A percentile compares a stretch with the other conserved stretches of the same genome.
Evolutionary conservation across 176 grass and related monocot species (phyloP).

Genomic region (Carex cristatella): DNA sequence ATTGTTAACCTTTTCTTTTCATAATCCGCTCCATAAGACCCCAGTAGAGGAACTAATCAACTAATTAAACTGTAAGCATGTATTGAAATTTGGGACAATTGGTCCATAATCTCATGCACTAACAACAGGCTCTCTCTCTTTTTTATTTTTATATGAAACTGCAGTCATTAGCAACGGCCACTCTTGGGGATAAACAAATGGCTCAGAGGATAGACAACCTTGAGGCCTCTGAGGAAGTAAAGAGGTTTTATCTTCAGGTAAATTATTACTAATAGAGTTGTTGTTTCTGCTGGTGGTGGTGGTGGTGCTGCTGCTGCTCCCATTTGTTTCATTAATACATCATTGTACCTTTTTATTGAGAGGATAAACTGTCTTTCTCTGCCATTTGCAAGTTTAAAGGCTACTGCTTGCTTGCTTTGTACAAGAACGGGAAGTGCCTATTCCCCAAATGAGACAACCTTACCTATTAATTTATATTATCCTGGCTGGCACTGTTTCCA

Average conservation of each 20-base stretch:
- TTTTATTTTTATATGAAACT: not conserved
- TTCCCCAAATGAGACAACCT: not conserved
- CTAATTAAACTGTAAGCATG: not conserved
- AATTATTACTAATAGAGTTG: not conserved
- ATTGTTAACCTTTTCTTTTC: not conserved
- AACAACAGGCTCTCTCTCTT: not conserved
- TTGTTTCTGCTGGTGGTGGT: not conserved
- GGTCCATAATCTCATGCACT: not conserved
- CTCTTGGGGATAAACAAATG: slow-evolving; percentile 97
- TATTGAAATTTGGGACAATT: not conserved
- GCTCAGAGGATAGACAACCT: slow-evolving; percentile 95
- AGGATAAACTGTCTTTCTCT: not conserved
- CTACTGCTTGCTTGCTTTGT: not conserved
- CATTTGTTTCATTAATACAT: not conserved
- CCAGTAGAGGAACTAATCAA: not conserved
- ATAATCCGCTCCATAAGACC: not conserved
- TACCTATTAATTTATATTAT: not conserved
- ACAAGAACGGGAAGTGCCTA: not conserved
- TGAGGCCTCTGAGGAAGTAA: slow-evolving; percentile 74
- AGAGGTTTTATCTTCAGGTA: slow-evolving; percentile 99
- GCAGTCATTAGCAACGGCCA: slow-evolving; percentile 88
- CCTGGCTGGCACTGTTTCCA: not conserved
- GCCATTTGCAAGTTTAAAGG: not conserved
- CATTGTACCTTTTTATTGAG: not conserved
- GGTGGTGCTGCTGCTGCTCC: not conserved